Conservation (phyloP, 306 rosid species). For the Arachis hypogaea region DNA sequence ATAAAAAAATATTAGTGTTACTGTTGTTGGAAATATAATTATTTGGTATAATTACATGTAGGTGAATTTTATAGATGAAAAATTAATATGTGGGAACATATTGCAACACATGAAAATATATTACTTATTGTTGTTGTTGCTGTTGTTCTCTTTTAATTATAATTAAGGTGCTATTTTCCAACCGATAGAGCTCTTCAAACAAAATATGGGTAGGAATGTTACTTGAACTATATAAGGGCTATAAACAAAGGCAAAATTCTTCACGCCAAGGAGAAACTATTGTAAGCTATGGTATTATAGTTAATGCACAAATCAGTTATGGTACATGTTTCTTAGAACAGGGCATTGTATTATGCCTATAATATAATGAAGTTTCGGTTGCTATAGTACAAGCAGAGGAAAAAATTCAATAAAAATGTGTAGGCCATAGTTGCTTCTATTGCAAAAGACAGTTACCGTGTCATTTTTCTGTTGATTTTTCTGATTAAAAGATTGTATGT, state of each 20-base stretch:
- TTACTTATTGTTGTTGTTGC: too few species aligned
- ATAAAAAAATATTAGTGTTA: too few species aligned
- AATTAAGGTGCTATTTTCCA: too few species aligned
- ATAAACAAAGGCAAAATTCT: neutral
- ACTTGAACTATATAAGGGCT: neutral
- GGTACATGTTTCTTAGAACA: neutral
- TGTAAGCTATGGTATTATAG: neutral
- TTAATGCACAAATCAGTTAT: neutral
- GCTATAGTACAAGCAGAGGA: neutral
- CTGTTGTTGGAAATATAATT: too few species aligned
- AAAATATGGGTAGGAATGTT: neutral
- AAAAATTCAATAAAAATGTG: constrained; percentile 24
- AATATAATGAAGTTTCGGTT: constrained; percentile 4
- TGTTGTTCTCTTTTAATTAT: too few species aligned
- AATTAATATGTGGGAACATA: too few species aligned
- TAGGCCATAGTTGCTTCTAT: neutral
- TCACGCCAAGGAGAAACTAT: neutral
- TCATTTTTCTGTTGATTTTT: constrained; percentile 31
- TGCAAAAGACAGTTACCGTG: neutral
- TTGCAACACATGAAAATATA: too few species aligned
- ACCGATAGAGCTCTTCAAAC: neutral
- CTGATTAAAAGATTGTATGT: neutral
- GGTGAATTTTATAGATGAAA: too few species aligned
- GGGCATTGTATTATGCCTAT: neutral
- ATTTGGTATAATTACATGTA: too few species aligned